Base-by-base conservation (phyloP, 2,329 filamentous ascomycete species). In the Westerdykella aurantiaca region DNA sequence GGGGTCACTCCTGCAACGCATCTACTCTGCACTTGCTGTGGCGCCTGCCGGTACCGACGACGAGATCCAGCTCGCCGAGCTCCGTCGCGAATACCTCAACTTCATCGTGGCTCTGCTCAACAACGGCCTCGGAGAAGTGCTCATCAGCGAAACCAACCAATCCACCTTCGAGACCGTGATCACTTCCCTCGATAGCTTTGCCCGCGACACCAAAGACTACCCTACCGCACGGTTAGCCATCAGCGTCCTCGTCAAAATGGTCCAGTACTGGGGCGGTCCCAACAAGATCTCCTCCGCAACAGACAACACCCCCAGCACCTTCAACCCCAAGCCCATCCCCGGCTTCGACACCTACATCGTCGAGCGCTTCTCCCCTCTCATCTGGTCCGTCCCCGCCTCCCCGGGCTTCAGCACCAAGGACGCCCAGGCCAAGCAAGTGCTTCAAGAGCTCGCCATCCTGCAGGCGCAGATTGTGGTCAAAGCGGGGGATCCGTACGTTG, bases 271-370 rank as follows among this genome's bases (percentile, higher is more conserved):
- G 91, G 91, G 93, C 45, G 93, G 91, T 0, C 86, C 88, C 1
- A 88, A 95, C 51, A 69, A 81, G 37, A 53, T 68, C 13, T 58
- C 58, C 16, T 57, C 61, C 10, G 51, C 55, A 12, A 55, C 60
- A 16, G 62, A 60, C 41, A 41, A 49, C 21, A 54, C 53, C 6
- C 59, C 68, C 33, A 66, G 65, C 9, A 59, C 64, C n/a, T 69
- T 76, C 4, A 70, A 79, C 0, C 73, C 72, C 10, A 69, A 73
- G 4, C 73, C 74, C 1, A 67, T 98, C 22, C 87, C 90, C 2
- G 91, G 93, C 6, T 98, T 98, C 63, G 89, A 95, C 56, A 79
- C 80, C 44, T 97, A 95, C 69, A 85, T 95, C 69, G 86, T 97
- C 46, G 81, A 86, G 35, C 81, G 86, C 17, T 95, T 98, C 71